Base-by-base conservation (phyloP, 2,329 filamentous ascomycete genomes). In the Neofusicoccum kwambonambiense region DNA sequence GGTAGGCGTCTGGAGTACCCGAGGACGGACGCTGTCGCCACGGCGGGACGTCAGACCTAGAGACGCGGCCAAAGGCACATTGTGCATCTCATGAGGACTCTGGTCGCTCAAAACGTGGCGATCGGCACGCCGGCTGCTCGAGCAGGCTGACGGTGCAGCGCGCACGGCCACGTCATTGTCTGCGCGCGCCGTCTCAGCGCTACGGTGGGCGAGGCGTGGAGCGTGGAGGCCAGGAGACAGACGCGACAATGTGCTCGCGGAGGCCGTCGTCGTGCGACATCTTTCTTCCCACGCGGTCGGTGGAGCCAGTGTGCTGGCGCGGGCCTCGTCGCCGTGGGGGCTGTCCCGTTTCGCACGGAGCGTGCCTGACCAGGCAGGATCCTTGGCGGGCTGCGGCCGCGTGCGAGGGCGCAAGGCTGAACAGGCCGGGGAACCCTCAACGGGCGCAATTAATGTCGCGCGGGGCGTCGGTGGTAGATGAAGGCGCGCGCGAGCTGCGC, bases 51-150 rank as follows among this genome's bases (percentile, higher is more conserved):
- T 34, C 22, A 58, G 41, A 34, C 3, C 37, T 42, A 42, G 51
- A 37, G 27, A 15, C 5, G 51, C 54, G 27, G 51, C 15, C 51
- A 41, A 37, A 39, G 17, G 51, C 17, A 31, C 51, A n/a, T 3
- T 9, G 15, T 49, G 50, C 51, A 56, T 56, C 44, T 22, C 17
- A 42, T 22, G n/a, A 37, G 56, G 27, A 11, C 27, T 34, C 39
- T 47, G 41, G 42, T 60, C 31, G 42, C 56, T 47, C 56, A 60
- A 39, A 60, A 60, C 56, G 56, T 60, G 56, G 56, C 42, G 56
- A 60, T 60, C 56, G 27, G 27, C 56, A 17, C 3, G 39, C n/a
- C 27, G n/a, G 31, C 31, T 35, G 56, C 56, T 60, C 42, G 42
- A 37, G 42, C 42, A 35, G 41, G 56, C 56, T 60, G 56, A 60